phyloP scores from a whole-genome alignment of 2,329 filamentous ascomycete species.

The Talaromyces albobiverticillius region DNA sequence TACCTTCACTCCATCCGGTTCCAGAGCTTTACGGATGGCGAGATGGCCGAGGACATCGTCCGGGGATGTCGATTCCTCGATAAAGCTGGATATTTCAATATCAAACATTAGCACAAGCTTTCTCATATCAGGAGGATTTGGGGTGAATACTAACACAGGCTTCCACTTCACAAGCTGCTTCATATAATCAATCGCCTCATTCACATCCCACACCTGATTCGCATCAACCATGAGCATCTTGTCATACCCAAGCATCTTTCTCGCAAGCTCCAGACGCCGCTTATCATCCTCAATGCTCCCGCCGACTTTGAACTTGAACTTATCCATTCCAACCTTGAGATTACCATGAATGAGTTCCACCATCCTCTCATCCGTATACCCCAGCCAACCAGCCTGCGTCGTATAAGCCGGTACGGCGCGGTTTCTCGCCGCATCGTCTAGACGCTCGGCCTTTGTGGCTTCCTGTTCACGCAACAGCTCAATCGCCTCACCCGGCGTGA shows the following conservation, averaged over 20 bases:
- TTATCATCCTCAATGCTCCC: constrained; percentile 17
- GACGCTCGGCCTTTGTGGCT: constrained; percentile 64
- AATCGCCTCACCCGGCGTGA: constrained; percentile 80
- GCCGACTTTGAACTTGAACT: constrained; percentile 22
- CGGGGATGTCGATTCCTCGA: constrained; percentile 70
- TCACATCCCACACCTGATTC: constrained; percentile 22
- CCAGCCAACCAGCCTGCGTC: constrained; percentile 43
- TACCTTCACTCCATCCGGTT: constrained; percentile 61
- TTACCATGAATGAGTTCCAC: background rate
- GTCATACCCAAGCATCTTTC: constrained; percentile 17
- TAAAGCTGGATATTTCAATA: no score
- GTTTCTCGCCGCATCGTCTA: constrained; percentile 69
- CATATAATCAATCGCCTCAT: constrained; percentile 23
- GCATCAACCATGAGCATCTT: constrained; percentile 21
- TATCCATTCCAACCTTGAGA: constrained; percentile 12
- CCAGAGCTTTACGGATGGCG: constrained; percentile 74
- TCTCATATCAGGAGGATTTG: no score
- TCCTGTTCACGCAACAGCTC: constrained; percentile 65
- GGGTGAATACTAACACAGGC: background rate
- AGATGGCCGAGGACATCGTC: constrained; percentile 88
- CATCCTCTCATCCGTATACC: constrained; percentile 12
- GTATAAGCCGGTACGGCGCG: constrained; percentile 85
- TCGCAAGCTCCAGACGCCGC: constrained; percentile 15
- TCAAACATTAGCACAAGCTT: constrained; percentile 5
- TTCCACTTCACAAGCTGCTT: constrained; percentile 20